Base-by-base conservation (phyloP, 2,329 filamentous ascomycete species). In the Colletotrichum higginsianum region DNA sequence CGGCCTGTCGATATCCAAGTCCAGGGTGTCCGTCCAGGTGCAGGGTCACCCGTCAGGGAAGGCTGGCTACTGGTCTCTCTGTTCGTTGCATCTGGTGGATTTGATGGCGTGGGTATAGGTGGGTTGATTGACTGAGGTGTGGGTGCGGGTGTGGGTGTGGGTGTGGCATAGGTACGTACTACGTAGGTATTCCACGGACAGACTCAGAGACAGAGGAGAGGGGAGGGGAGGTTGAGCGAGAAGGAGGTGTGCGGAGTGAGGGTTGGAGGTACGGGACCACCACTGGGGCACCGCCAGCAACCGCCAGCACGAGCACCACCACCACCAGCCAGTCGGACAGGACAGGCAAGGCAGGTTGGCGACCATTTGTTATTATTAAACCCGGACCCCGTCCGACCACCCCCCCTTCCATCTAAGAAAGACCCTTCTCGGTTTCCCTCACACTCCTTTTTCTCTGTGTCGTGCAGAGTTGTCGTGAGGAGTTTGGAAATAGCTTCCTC, bases 361-460 rank as follows among this genome's bases (percentile, higher is more conserved):
- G 49, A 57, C 61, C 67, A 71, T 71, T 75, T 73, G 70, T 75
- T 74, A 75, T 75, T 75, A 74, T 75, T 75, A 75, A 74, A 75
- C 74, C 70, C 70, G 63, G 70, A 71, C 74, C 73, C 73, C 73
- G 65, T 74, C 73, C 74, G 65, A 73, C 75, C 75, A 72, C 72
- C 73, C 75, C 74, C 73, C 67, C 50, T 71, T 67, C 47, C 66
- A 68, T 67, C 52, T 61, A 72, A 58, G 64, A 72, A 66, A 61
- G 66, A 64, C 73, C 73, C 65, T 71, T 65, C 26, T 23, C 38
- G 47, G 44, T 46, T 71, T 72, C 60, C 66, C 71, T 73, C 67
- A 66, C 73, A 71, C 71, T 72, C 71, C 67, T 71, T 53, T 35
- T 67, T 67, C 67, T 68, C 67, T 74, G 69, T 73, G 55, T 67